These are phyloP conservation scores for Amanita exitialis DNA, from an alignment of 768 basidiomycete genomes.

Conservation along the genomic window DNA sequence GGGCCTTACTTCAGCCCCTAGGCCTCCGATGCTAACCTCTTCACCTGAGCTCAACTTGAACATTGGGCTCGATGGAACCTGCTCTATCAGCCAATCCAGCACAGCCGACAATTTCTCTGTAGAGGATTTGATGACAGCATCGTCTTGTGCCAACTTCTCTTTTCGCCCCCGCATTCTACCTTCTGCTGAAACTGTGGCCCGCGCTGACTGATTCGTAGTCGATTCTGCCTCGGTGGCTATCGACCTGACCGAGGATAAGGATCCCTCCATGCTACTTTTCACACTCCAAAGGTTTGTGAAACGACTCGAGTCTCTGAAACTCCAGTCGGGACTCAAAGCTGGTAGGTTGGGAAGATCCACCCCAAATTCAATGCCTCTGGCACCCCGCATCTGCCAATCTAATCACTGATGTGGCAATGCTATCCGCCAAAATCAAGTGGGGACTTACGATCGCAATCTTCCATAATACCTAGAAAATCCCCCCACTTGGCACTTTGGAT, in stretches of 20 bases:
- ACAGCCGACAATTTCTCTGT: constrained; percentile 67
- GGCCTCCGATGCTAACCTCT: constrained; percentile 3
- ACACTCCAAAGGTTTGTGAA: constrained; percentile 47
- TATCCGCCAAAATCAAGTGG: background rate
- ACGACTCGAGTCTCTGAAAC: constrained; percentile 52
- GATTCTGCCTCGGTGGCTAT: constrained; percentile 8
- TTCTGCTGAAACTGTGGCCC: background rate
- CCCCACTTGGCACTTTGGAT: constrained; percentile 95
- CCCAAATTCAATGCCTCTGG: constrained; percentile 63
- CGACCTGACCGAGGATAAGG: background rate
- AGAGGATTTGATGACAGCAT: constrained; percentile 53
- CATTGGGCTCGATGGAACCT: constrained; percentile 6
- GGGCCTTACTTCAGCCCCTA: constrained; percentile 13
- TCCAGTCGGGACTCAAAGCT: constrained; percentile 33
- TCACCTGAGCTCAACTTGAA: constrained; percentile 4
- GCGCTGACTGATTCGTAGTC: background rate
- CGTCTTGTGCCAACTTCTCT: constrained; percentile 25
- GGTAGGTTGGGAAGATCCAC: constrained; percentile 47
- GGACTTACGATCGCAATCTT: constrained; percentile 70
- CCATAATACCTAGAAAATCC: constrained; percentile 84
- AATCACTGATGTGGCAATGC: background rate
- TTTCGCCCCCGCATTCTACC: constrained; percentile 9
- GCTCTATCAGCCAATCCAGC: constrained; percentile 73
- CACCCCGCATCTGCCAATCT: constrained; percentile 93
- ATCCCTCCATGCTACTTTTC: background rate